These are phyloP conservation scores for Amniculicola lignicola DNA, from an alignment of 495 filamentous ascomycete genomes.

Conservation along the genomic window DNA sequence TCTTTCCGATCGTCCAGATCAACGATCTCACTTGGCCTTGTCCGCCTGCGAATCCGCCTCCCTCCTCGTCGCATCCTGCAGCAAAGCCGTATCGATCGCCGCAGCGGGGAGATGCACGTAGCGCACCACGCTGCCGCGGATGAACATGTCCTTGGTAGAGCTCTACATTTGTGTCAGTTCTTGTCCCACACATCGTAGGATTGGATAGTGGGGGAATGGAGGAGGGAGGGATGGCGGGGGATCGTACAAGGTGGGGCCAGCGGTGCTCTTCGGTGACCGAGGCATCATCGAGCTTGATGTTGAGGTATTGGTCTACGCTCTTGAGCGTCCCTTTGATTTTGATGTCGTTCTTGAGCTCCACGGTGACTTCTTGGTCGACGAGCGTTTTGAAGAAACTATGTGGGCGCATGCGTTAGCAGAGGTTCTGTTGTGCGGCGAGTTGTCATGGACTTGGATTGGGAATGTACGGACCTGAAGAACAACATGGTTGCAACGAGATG, in stretches of 20 bases:
- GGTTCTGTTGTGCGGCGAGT: neutral
- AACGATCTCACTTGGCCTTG: slow-evolving; percentile 29
- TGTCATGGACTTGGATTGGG: neutral
- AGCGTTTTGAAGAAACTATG: slow-evolving; percentile 99
- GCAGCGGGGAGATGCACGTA: slow-evolving; percentile 90
- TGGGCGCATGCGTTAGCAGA: neutral
- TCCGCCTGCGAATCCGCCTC: slow-evolving; percentile 40
- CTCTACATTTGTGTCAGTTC: slow-evolving; percentile 44
- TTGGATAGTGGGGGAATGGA: slow-evolving; percentile 1
- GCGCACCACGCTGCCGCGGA: slow-evolving; percentile 90
- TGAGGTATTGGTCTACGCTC: slow-evolving; percentile 96
- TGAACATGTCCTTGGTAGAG: slow-evolving; percentile 98
- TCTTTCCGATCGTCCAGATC: too few species aligned
- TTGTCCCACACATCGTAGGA: neutral
- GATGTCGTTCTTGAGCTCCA: slow-evolving; percentile 99
- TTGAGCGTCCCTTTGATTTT: slow-evolving; percentile 91
- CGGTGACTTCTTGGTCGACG: slow-evolving; percentile 91
- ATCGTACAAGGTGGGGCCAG: slow-evolving; percentile 86
- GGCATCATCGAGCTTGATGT: slow-evolving; percentile 97
- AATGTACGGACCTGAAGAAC: slow-evolving; percentile 38
- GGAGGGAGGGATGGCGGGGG: too few species aligned
- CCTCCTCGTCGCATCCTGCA: slow-evolving; percentile 95
- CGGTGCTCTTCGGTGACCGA: slow-evolving; percentile 83
- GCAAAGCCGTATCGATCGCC: slow-evolving; percentile 80
- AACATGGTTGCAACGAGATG: slow-evolving; percentile 31